These are phyloP conservation scores for Amoeboaphelidium protococcarum DNA, from an alignment of 371 early-diverging fungal genomes.

Conservation along the genomic window DNA sequence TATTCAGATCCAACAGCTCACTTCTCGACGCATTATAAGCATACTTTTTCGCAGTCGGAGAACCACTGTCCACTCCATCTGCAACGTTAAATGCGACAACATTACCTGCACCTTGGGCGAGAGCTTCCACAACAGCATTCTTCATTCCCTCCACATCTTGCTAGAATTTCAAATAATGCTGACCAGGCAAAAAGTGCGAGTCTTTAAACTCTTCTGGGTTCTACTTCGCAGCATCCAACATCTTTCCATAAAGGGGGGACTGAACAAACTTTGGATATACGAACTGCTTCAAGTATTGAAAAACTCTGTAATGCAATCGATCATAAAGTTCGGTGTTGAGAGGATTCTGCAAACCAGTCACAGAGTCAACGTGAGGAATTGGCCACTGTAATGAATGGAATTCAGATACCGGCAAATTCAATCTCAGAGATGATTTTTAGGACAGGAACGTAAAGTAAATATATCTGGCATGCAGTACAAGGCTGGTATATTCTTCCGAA, in stretches of 20 bases:
- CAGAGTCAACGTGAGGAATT: neutral
- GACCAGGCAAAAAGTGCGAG: neutral
- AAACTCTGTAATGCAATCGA: neutral
- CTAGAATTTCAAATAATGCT: neutral
- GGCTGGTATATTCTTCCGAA: neutral
- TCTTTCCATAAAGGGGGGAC: neutral
- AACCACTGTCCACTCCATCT: too few species aligned
- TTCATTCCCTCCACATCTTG: neutral
- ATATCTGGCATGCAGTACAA: neutral
- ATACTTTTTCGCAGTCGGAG: too few species aligned
- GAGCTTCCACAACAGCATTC: neutral
- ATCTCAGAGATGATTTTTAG: neutral
- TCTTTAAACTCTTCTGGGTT: too few species aligned
- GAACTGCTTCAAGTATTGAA: neutral
- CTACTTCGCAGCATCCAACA: neutral
- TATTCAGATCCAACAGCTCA: too few species aligned
- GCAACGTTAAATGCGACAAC: too few species aligned
- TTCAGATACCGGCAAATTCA: neutral
- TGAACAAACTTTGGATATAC: neutral
- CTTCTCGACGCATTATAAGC: too few species aligned
- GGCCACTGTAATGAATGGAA: neutral
- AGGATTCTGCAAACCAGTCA: neutral
- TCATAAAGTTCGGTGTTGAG: neutral
- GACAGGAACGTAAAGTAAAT: neutral
- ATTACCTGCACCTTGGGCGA: too few species aligned